Base-by-base conservation (phyloP, 305 asterid species). In the Ajuga reptans region DNA sequence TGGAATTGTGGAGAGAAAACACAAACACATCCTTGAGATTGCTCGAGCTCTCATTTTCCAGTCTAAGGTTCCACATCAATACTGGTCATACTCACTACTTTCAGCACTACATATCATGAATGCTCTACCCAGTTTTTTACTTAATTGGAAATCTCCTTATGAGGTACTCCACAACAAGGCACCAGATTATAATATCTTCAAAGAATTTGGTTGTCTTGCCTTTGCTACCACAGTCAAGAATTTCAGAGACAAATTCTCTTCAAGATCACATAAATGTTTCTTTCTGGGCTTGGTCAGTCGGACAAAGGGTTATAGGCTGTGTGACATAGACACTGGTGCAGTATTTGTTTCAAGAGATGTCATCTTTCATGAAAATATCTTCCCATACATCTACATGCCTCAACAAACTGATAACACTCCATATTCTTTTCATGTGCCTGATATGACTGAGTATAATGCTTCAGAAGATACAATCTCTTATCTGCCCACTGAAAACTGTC, bases 81-180 rank as follows among this genome's bases (percentile, higher is more conserved):
- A 29, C 1, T 59, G 53, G 68, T 27, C 37, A 0, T 18, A 60
- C 0, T 11, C 36, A 4, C 8, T 71, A 0, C 4, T 47, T 0
- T 4, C 29, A 0, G 51, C 62, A 0, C 18, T 52, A 0, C 36
- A 18, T 12, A 0, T 34, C 0, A n/a, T 49, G 0, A 71, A 47
- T 18, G n/a, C 9, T 0, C 1, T 36, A 0, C 68, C 60, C 2
- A 42, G 9, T 6, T 0, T 18, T 1, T 4, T 69, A 0, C 12
- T 69, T 0, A 0, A 15, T 0, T 69, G 36, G 66, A 27, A 56
- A 6, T 2, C 36, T 0, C 66, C 66, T 0, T 14, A 2, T 43
- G 58, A 56, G 17, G 0, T 41, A 0, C 11, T 39, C 0, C 27
- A 4, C 4, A 11, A 10, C 0, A 7, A 1, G 0, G 0, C 0